Evolutionary conservation across 1,284 basidiomycete species (phyloP).

Genomic region (Moniliella sp.): DNA sequence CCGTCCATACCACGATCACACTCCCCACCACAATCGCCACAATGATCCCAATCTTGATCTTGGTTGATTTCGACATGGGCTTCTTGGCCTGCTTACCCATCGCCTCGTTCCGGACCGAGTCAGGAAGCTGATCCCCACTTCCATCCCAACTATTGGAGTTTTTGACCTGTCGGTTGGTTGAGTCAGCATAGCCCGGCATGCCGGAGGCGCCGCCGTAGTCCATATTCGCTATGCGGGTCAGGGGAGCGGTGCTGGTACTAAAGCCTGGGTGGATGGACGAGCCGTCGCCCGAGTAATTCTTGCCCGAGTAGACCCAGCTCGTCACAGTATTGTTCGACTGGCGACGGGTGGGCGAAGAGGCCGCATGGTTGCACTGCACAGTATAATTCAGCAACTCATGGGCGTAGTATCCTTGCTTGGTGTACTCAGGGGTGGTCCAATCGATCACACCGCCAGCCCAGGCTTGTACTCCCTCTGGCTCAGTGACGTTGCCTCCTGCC

Average conservation of each 20-base stretch:
- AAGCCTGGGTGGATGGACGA: slow-evolving; percentile 10
- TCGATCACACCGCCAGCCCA: background rate
- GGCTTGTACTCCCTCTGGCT: background rate
- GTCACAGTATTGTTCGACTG: slow-evolving; percentile 9
- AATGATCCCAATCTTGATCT: too few relatives aligned
- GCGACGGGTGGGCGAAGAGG: too few relatives aligned
- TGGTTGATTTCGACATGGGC: too few relatives aligned
- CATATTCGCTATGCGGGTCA: slow-evolving; percentile 5
- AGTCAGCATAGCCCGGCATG: slow-evolving; percentile 5
- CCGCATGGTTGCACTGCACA: slow-evolving; percentile 15
- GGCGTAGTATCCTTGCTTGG: slow-evolving; percentile 15
- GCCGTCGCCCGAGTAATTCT: slow-evolving; percentile 4
- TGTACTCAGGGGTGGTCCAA: slow-evolving; percentile 6
- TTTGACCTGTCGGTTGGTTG: background rate
- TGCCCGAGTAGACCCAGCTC: slow-evolving; percentile 22
- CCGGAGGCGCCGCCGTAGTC: slow-evolving; percentile 3
- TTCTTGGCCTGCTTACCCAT: too few relatives aligned
- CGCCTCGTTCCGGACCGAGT: too few relatives aligned
- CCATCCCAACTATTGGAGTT: slow-evolving; percentile 5
- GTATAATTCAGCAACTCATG: slow-evolving; percentile 18
- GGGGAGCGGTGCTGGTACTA: slow-evolving; percentile 4
- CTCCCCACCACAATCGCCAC: too few relatives aligned
- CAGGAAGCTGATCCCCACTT: background rate
- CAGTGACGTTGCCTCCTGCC: background rate
- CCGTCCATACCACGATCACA: too few relatives aligned